Percentiles rank a stretch among this genome's conserved stretches.
phyloP scores from a whole-genome alignment of 306 rosid genomes.

The Notholithocarpus densiflorus region DNA sequence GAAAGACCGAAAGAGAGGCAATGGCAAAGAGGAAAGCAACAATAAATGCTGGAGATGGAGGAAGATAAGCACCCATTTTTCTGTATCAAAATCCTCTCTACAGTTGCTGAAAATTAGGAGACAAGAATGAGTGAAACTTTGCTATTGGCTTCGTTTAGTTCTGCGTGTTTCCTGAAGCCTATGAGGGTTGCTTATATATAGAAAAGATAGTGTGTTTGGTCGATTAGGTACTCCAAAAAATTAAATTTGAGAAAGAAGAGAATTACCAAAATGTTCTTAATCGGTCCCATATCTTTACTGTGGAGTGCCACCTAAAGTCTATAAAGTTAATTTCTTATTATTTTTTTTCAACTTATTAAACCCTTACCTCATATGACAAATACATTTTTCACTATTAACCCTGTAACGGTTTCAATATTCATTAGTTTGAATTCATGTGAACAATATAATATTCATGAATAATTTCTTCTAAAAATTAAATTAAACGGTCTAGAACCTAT shows the following conservation, averaged over 20 bases:
- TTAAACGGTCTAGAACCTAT: too few relatives aligned
- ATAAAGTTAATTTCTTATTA: neutral
- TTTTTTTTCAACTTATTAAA: neutral
- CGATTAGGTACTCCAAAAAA: conserved; percentile 11
- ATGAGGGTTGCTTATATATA: conserved; percentile 19
- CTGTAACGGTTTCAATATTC: neutral
- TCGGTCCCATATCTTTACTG: neutral
- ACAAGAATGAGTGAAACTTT: neutral
- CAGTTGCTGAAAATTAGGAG: neutral
- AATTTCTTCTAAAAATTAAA: too few relatives aligned
- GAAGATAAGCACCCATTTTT: conserved; percentile 30
- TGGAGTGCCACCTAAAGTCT: conserved; percentile 9
- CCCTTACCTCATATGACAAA: neutral
- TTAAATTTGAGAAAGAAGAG: conserved; percentile 2
- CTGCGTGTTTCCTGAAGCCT: neutral
- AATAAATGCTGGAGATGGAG: conserved; percentile 15
- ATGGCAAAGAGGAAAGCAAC: conserved; percentile 36
- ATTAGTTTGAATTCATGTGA: too few relatives aligned
- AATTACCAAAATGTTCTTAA: conserved; percentile 16
- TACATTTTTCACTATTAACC: too few relatives aligned
- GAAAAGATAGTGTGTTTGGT: conserved; percentile 13
- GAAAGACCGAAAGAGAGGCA: conserved; percentile 23
- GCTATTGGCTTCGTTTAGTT: neutral
- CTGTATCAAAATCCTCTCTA: neutral
- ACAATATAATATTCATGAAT: too few relatives aligned